A percentile compares a stretch with the other conserved stretches of the same genome.
Evolutionary conservation across 179 eudicot genomes (phyloP).

Genomic region (Beta macrorhiza): DNA sequence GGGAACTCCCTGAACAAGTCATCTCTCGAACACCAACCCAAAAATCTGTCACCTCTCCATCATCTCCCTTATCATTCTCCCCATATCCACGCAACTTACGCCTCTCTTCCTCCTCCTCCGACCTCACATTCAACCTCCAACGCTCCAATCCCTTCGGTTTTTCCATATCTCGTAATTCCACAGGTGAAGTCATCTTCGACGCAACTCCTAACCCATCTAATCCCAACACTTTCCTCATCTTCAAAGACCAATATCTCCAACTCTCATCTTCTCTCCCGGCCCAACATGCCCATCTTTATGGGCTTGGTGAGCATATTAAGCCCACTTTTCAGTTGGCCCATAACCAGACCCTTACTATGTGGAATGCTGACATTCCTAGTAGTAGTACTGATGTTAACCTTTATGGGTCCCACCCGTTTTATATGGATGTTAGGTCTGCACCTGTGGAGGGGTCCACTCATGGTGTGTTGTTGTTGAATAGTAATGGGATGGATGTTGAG

Average conservation of each 20-base stretch:
- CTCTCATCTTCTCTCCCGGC: slow-evolving; percentile 60
- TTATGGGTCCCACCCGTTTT: slow-evolving; percentile 87
- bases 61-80: neutral
- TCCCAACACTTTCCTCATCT: slow-evolving; percentile 43
- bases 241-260: slow-evolving; percentile 68
- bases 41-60: neutral
- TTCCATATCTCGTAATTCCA: slow-evolving; percentile 55
- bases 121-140: slow-evolving; percentile 31
- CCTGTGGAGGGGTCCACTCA: slow-evolving; percentile 44
- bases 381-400: slow-evolving; percentile 45
- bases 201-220: slow-evolving; percentile 24
- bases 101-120: slow-evolving; percentile 29
- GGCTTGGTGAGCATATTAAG: slow-evolving; percentile 82
- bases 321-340: slow-evolving; percentile 50
- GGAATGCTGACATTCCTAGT: slow-evolving; percentile 60
- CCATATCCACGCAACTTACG: neutral
- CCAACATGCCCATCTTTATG: slow-evolving; percentile 52
- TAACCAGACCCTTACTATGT: slow-evolving; percentile 67
- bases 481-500: slow-evolving; percentile 70
- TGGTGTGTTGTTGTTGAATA: slow-evolving; percentile 65
- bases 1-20: slow-evolving; percentile 1
- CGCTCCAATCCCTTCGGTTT: slow-evolving; percentile 47
- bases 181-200: slow-evolving; percentile 54
- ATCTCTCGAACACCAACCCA: neutral
- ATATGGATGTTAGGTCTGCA: slow-evolving; percentile 60